These are phyloP conservation scores for Colletotrichum orchidophilum DNA, from an alignment of 2,329 filamentous ascomycete species.

Conservation along the genomic window DNA sequence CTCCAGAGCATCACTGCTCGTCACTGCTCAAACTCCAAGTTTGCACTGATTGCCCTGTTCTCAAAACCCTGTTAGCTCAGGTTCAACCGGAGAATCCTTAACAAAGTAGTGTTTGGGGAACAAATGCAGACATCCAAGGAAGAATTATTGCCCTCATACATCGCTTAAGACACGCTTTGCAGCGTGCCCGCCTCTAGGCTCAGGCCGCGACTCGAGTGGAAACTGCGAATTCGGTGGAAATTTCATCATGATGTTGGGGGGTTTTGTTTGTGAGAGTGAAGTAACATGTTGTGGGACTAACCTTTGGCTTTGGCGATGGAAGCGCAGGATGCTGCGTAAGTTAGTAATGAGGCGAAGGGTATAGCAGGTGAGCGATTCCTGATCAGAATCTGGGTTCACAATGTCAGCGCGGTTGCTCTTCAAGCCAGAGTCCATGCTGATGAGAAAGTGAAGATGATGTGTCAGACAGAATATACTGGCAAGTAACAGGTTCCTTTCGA, in stretches of 20 bases:
- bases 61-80: neutral
- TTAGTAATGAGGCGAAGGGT: neutral
- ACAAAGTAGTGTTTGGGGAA: neutral
- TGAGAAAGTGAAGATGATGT: constrained; percentile 15
- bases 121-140: constrained; percentile 81
- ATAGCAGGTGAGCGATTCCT: neutral
- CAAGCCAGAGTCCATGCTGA: neutral
- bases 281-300: constrained; percentile 39
- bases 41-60: neutral
- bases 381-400: neutral
- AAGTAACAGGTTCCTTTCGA: constrained; percentile 79
- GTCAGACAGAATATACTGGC: constrained; percentile 89
- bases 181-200: constrained; percentile 60
- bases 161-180: constrained; percentile 48
- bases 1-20: too few relatives aligned
- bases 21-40: too few relatives aligned
- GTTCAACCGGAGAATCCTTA: neutral
- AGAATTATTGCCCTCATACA: constrained; percentile 73
- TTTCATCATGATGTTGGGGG: constrained; percentile 70
- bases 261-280: constrained; percentile 14
- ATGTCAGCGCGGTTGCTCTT: constrained; percentile 1
- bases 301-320: constrained; percentile 34
- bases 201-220: constrained; percentile 78
- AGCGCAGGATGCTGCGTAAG: neutral
- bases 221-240: constrained; percentile 85